These are phyloP conservation scores for Saccharomycopsis phalli DNA, from an alignment of 1,139 yeast species.

Conservation along the genomic window DNA sequence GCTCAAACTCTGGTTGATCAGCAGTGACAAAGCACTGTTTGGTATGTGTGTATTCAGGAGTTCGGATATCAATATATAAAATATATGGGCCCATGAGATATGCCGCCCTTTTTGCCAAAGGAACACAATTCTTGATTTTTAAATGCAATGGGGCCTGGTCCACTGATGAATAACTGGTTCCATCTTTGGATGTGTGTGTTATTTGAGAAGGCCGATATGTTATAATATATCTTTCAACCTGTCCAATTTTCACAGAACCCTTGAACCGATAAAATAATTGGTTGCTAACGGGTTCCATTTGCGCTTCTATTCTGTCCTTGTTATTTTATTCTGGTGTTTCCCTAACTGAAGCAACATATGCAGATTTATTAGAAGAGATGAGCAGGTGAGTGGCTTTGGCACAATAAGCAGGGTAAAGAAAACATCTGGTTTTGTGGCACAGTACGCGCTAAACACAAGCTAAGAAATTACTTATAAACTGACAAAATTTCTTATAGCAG, in stretches of 20 bases:
- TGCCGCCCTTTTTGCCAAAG: conserved; percentile 75
- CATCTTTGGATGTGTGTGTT: conserved; percentile 23
- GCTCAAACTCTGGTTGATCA: conserved; percentile 67
- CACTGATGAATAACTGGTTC: conserved; percentile 14
- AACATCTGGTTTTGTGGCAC: too few species aligned
- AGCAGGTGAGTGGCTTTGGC: too few species aligned
- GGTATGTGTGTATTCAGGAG: conserved; percentile 52
- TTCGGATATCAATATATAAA: conserved; percentile 74
- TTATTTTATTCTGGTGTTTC: too few species aligned
- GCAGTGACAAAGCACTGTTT: conserved; percentile 52
- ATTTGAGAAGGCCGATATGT: conserved; percentile 35
- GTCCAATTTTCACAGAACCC: conserved; percentile 45
- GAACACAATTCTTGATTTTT: conserved; percentile 65
- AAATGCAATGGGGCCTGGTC: conserved; percentile 40
- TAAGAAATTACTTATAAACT: too few species aligned
- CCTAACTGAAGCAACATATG: too few species aligned
- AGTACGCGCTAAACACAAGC: too few species aligned
- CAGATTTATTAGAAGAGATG: too few species aligned
- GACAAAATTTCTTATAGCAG: too few species aligned
- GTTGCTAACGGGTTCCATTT: neutral
- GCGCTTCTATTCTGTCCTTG: too few species aligned
- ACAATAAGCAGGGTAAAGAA: too few species aligned
- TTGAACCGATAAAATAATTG: conserved; percentile 32
- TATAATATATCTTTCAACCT: conserved; percentile 41
- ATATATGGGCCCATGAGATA: conserved; percentile 84